These are phyloP conservation scores for Diaporthe velutina DNA, from an alignment of 2,329 filamentous ascomycete genomes.

Conservation along the genomic window DNA sequence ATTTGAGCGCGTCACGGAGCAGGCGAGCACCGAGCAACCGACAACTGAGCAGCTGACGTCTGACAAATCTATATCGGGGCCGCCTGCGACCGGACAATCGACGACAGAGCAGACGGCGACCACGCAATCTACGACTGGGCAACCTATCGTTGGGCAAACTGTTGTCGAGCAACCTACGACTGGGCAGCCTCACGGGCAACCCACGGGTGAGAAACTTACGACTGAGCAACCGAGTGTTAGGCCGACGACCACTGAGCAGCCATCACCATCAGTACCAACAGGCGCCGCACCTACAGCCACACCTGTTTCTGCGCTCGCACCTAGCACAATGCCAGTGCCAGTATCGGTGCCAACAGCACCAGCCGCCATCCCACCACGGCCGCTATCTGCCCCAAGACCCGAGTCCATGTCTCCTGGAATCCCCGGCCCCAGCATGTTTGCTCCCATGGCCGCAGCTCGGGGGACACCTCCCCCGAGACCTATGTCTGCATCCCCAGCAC, in stretches of 20 bases:
- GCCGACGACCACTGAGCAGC: background rate
- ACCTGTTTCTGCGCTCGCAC: slow-evolving; percentile 41
- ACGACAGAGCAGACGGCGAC: background rate
- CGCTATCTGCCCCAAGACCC: slow-evolving; percentile 17
- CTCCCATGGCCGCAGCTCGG: slow-evolving; percentile 43
- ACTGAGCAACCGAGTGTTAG: background rate
- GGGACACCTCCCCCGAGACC: slow-evolving; percentile 26
- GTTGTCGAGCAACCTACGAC: background rate
- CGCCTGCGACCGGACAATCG: background rate
- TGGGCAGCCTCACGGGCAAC: background rate
- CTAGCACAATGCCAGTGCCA: slow-evolving; percentile 39
- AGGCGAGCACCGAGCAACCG: background rate
- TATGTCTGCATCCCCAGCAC: slow-evolving; percentile 29
- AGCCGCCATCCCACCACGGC: slow-evolving; percentile 42
- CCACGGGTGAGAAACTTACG: background rate
- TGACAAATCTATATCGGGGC: background rate
- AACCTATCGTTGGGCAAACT: background rate
- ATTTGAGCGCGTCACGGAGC: background rate
- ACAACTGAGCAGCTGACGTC: background rate
- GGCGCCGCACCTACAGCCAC: slow-evolving; percentile 39
- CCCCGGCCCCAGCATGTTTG: background rate
- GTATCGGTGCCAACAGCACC: slow-evolving; percentile 40
- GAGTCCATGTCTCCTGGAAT: slow-evolving; percentile 4
- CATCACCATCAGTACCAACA: slow-evolving; percentile 4
- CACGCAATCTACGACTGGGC: no score